A percentile compares a stretch with the other conserved stretches of the same genome.
These are phyloP conservation scores for Globisporangium acanthophoron DNA, from an alignment of 352 stramenopile species.

Conservation along the genomic window DNA sequence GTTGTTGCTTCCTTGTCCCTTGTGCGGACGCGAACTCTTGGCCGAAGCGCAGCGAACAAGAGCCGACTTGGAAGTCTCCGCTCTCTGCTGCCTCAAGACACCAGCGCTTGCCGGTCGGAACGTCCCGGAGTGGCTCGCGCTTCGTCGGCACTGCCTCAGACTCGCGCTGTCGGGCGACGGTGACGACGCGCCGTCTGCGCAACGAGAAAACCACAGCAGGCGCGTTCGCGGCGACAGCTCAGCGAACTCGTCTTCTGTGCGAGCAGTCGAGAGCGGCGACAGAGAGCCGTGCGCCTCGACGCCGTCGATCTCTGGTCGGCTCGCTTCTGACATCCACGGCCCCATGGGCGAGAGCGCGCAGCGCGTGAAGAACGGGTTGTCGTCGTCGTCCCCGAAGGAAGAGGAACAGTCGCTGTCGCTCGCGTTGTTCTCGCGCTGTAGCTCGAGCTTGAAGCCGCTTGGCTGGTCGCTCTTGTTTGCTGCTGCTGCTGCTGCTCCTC, in stretches of 20 bases:
- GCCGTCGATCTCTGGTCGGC: conserved; percentile 5
- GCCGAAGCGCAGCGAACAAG: conserved; percentile 23
- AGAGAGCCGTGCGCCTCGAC: conserved; percentile 3
- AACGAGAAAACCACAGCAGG: conserved; percentile 58
- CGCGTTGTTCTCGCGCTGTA: conserved; percentile 4
- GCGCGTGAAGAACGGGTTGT: conserved; percentile 8
- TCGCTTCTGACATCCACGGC: conserved; percentile 30
- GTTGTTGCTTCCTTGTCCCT: neutral
- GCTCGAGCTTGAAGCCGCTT: conserved; percentile 2
- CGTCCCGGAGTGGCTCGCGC: conserved; percentile 5
- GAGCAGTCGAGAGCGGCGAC: neutral
- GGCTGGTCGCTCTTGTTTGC: neutral
- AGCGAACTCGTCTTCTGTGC: conserved; percentile 14
- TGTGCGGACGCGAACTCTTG: conserved; percentile 5
- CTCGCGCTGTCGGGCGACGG: neutral
- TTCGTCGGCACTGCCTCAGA: conserved; percentile 2
- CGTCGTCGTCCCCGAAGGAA: conserved; percentile 4
- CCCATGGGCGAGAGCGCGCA: conserved; percentile 36
- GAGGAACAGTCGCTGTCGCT: conserved; percentile 7
- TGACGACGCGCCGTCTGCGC: conserved; percentile 13
- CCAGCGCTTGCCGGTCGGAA: conserved; percentile 5
- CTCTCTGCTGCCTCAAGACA: neutral
- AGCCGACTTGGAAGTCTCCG: neutral
- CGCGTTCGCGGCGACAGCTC: conserved; percentile 52
- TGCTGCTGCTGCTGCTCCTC: neutral